Conservation (phyloP, 176 grass and related monocot genomes). For the Themeda triandra region DNA sequence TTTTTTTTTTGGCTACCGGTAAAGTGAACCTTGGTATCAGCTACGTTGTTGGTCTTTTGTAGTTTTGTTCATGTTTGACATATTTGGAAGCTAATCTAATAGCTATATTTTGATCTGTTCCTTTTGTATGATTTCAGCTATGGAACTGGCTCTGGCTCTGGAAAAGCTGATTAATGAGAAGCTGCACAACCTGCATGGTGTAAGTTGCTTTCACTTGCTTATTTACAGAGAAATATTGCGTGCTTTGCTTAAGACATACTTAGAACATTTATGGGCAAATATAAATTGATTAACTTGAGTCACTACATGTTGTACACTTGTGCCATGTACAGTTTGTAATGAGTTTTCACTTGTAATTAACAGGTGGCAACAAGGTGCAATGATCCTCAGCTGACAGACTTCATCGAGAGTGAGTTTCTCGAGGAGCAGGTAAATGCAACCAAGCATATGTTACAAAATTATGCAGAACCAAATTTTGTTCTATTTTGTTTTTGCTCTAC, state of each 20-base stretch:
- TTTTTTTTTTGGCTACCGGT: too few relatives aligned
- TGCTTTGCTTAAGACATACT: not conserved
- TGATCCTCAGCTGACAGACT: constrained; percentile 76
- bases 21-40: too few relatives aligned
- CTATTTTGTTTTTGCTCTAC: not conserved
- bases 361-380: constrained; percentile 63
- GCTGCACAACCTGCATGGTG: constrained; percentile 64
- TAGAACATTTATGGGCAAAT: too few relatives aligned
- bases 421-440: constrained; percentile 55
- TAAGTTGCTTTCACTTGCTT: constrained; percentile 30
- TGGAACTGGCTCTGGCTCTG: constrained; percentile 76
- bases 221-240: not conserved
- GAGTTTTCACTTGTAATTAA: constrained; percentile 20
- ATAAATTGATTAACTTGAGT: too few relatives aligned
- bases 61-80: not conserved
- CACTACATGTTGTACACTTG: too few relatives aligned
- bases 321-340: not conserved
- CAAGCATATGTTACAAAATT: too few relatives aligned
- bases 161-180: constrained; percentile 80
- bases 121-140: constrained; percentile 46
- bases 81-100: not conserved
- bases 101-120: not conserved
- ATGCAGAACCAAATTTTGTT: not conserved
- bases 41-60: not conserved
- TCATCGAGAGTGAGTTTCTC: constrained; percentile 76